Evolutionary conservation across 176 grass and related monocot genomes (phyloP), one percentile per base, ranked within the genome.

Genomic region (Panicum miliaceum): DNA sequence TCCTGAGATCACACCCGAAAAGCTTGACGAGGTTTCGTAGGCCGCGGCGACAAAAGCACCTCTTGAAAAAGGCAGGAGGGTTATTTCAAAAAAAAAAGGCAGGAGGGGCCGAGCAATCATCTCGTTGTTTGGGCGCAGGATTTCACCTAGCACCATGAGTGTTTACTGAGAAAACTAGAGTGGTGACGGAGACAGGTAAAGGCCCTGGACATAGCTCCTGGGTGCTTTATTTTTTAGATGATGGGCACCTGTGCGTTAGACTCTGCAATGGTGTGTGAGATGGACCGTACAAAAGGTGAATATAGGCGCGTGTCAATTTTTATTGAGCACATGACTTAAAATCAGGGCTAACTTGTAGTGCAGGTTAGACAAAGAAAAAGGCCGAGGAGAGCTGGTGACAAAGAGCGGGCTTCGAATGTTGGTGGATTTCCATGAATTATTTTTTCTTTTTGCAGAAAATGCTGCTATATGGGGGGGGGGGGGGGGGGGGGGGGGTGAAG

Each of bases 1-100:
- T 73, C 80, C 66, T 52, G 12, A 53, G 41, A 83, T 84, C 80
- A 62, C 80, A 75, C 84, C 64, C 58, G 47, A 26, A 59, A 51
- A n/a, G 7, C 60, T 68, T 66, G 41, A 22, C 5, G 14, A 15
- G 5, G 22, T 48, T 78, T 78, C 6, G 68, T 81, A 69, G 76
- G 19, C 40, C 4, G 25, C 35, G 11, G 3, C 64, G 77, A 71
- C 79, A 18, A 32, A 32, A 82, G 47, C 69, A 77, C 4, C 22
- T 70, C 34, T 42, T n/a, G 51, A 67, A 76, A 6, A 85, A 76
- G 26, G 14, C 51, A 4, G 34, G 15, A 6, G 20, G 8, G 18
- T n/a, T n/a, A n/a, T n/a, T n/a, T n/a, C n/a, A n/a, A n/a, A n/a
- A n/a, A n/a, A 67, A 76, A 6, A 85, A 76, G 26, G 14, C 51